Percentiles rank a stretch among this genome's conserved stretches.
Evolutionary conservation across 345 rosid genomes (phyloP).

Genomic region (Boechera divaricarpa): DNA sequence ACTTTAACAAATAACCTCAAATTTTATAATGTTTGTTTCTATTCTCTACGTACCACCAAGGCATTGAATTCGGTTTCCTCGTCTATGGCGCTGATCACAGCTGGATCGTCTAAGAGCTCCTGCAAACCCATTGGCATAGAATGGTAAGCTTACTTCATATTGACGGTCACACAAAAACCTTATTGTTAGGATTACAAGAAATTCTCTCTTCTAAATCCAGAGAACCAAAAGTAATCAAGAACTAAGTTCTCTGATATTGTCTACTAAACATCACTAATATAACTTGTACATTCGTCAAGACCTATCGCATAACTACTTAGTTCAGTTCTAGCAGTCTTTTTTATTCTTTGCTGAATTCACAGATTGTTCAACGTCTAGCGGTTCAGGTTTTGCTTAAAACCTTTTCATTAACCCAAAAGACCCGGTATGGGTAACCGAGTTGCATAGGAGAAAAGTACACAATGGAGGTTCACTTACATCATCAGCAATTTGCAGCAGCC

Average conservation of each 20-base stretch:
- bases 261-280: neutral
- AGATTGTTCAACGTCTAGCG: neutral
- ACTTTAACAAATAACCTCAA: neutral
- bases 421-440: neutral
- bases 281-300: neutral
- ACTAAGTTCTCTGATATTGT: neutral
- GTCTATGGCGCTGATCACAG: constrained; percentile 72
- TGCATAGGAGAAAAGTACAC: neutral
- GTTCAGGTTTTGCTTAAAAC: constrained; percentile 12
- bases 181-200: neutral
- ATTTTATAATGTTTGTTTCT: neutral
- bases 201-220: neutral
- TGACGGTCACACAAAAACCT: neutral
- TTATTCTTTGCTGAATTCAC: neutral
- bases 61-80: constrained; percentile 95
- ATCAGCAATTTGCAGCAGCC: constrained; percentile 82
- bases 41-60: constrained; percentile 69
- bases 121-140: constrained; percentile 39
- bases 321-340: constrained; percentile 4
- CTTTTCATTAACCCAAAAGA: neutral
- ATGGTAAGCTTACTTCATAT: constrained; percentile 20
- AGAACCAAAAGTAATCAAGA: neutral
- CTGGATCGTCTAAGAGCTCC: constrained; percentile 90
- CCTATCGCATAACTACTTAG: neutral
- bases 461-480: constrained; percentile 64